Conservation (phyloP, 305 asterid species). For the Fraxinus sp. region DNA sequence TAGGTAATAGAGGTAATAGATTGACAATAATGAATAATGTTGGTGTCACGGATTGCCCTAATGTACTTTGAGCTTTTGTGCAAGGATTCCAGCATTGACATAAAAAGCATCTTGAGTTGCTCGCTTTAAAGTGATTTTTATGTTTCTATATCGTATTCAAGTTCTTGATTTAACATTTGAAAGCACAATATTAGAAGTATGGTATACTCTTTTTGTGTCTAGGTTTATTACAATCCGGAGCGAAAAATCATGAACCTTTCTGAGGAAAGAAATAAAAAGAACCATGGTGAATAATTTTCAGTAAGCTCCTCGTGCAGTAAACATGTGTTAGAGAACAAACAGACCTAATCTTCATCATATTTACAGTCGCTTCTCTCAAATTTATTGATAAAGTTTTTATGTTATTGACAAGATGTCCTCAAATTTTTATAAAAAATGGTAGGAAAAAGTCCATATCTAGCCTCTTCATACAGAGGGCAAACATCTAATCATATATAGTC, state of each 20-base stretch:
- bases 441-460: not conserved
- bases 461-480: not conserved
- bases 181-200: not conserved
- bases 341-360: not conserved
- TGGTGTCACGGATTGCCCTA: not conserved
- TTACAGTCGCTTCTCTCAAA: not conserved
- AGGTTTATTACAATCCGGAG: not conserved
- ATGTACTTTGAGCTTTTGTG: not conserved
- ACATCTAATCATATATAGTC: not conserved
- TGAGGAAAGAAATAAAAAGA: not conserved
- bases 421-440: not conserved
- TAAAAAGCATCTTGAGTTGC: not conserved
- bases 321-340: not conserved
- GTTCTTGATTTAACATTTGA: not conserved
- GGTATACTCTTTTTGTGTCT: not conserved
- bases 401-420: not conserved
- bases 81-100: not conserved
- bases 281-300: not conserved
- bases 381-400: not conserved
- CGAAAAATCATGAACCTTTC: not conserved
- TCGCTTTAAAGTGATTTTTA: not conserved
- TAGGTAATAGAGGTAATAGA: not conserved
- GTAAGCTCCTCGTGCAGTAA: not conserved
- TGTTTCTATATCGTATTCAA: not conserved
- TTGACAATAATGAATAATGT: not conserved